Percentiles rank a stretch among this genome's conserved stretches.
These are phyloP conservation scores for Tylopilus microsporus DNA, from an alignment of 1,284 basidiomycete genomes.

Conservation along the genomic window DNA sequence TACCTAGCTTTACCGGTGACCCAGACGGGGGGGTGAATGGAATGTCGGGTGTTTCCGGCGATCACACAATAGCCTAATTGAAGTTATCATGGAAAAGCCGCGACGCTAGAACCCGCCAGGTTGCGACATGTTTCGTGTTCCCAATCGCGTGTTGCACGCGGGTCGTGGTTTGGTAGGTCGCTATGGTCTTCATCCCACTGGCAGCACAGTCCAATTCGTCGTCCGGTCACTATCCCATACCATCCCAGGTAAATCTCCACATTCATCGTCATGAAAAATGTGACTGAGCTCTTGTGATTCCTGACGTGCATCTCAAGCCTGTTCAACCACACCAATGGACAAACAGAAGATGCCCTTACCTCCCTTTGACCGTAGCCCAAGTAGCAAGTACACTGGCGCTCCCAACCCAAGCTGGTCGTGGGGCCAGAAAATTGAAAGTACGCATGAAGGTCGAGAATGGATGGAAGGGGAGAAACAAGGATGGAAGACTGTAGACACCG, in stretches of 20 bases:
- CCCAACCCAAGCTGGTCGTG: conserved; percentile 58
- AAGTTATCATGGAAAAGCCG: too few relatives aligned
- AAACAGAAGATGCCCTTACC: conserved; percentile 29
- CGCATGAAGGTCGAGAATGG: conserved; percentile 46
- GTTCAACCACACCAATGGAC: background rate
- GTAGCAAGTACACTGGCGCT: conserved; percentile 40
- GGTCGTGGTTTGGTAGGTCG: background rate
- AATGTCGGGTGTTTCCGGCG: too few relatives aligned
- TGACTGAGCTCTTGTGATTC: background rate
- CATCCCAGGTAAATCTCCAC: conserved; percentile 1
- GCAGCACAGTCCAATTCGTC: background rate
- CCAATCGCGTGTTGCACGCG: background rate
- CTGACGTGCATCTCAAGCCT: background rate
- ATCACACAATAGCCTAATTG: too few relatives aligned
- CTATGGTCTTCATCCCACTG: too few relatives aligned
- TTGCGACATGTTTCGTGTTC: background rate
- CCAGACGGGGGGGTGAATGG: too few relatives aligned
- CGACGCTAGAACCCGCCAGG: too few relatives aligned
- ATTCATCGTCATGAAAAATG: background rate
- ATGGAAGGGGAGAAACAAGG: conserved; percentile 46
- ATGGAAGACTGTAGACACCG: conserved; percentile 52
- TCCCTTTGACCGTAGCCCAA: conserved; percentile 11
- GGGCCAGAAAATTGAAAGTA: conserved; percentile 48
- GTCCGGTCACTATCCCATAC: conserved; percentile 42
- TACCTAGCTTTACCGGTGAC: too few relatives aligned